Evolutionary conservation across 169 alveolate species (phyloP).

Genomic region (Plasmodium blacklocki): DNA sequence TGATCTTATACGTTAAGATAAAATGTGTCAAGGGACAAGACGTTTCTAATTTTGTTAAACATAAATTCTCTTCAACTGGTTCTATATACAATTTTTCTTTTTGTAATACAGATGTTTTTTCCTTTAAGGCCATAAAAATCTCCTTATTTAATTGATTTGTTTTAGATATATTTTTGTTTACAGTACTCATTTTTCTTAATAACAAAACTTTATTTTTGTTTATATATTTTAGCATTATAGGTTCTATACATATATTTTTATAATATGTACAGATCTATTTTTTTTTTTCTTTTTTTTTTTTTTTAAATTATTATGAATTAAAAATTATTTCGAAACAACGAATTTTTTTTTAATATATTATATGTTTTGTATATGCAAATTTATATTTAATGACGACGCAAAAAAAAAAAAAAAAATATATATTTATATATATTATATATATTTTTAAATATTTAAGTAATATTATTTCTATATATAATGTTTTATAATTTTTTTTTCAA

Average conservation of each 20-base stretch:
- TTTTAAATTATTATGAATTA: neutral
- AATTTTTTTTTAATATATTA: too few relatives aligned
- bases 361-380: too few relatives aligned
- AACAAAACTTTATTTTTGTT: neutral
- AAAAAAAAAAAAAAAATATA: too few relatives aligned
- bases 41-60: conserved; percentile 24
- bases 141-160: conserved; percentile 30
- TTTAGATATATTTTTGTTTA: conserved; percentile 7
- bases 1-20: conserved; percentile 28
- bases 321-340: too few relatives aligned
- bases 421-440: too few relatives aligned
- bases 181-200: conserved; percentile 22
- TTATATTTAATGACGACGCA: too few relatives aligned
- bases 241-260: neutral
- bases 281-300: neutral
- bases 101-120: conserved; percentile 14
- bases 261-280: neutral
- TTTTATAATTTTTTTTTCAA: neutral
- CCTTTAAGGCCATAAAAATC: conserved; percentile 21
- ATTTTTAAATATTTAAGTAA: too few relatives aligned
- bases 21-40: conserved; percentile 35
- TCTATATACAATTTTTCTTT: conserved; percentile 27
- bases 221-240: neutral
- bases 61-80: conserved; percentile 6
- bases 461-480: too few relatives aligned